Base-by-base conservation (phyloP, 176 grass and related monocot genomes). In the Oryza punctata region DNA sequence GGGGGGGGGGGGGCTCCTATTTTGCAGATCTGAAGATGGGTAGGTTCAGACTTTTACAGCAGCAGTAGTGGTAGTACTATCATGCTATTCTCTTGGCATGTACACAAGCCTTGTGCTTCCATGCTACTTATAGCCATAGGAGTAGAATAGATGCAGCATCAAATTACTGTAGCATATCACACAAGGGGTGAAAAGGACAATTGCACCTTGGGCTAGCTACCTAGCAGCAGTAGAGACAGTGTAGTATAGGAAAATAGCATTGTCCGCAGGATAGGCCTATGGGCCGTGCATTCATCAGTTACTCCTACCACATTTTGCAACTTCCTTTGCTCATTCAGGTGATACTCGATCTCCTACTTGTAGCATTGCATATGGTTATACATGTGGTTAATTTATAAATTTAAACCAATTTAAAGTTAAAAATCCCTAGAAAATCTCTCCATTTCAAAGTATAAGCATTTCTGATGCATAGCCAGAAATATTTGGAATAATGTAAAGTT, bases 31-130 rank as follows among this genome's bases (percentile, higher is more conserved):
- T 75, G 69, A 75, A 67, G 73, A 5, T 38, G 72, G 28, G 71
- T 67, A 76, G 45, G 38, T 83, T 75, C 70, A 57, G 7, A 57
- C 18, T 57, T 57, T 47, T 47, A 47, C 45, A 47, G 15, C 4
- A 49, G 46, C 74, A 37, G 45, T 19, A 83, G 43, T 29, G 65
- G 23, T 60, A 66, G 27, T 78, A 45, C 63, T 80, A 83, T 66
- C 43, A 72, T 87, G n/a, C n/a, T n/a, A 66, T 88, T 83, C 80
- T 70, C 66, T 32, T 70, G 54, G 71, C 80, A 32, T 35, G 16
- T 25, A 4, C n/a, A 24, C 8, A 24, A 61, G 57, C 57, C 57
- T 60, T 60, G 21, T 24, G 57, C 21, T 61, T 61, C 21, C 57
- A 10, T 61, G n/a, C 57, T n/a, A 61, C 5, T 32, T 33, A 10